A percentile compares a stretch with the other conserved stretches of the same genome.
Evolutionary conservation across 1,284 basidiomycete genomes (phyloP).

Genomic region (Ceratobasidium sp.): DNA sequence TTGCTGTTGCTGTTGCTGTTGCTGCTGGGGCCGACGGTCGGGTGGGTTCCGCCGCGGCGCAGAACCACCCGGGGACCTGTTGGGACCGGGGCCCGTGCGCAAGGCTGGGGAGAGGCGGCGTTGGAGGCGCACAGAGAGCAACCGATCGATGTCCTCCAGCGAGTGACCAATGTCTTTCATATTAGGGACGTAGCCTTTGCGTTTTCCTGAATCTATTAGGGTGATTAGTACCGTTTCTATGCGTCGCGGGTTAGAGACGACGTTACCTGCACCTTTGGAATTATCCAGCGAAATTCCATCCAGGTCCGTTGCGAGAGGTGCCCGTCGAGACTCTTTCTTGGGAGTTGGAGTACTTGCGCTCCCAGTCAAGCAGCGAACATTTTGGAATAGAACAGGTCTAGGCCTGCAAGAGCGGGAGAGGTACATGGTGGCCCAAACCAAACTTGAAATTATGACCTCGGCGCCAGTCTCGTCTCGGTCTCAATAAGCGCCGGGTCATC

Average conservation of each 20-base stretch:
- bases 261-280: neutral
- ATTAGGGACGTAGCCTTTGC: slow-evolving; percentile 1
- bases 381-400: neutral
- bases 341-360: neutral
- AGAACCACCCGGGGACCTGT: neutral
- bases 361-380: neutral
- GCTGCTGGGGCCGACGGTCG: neutral
- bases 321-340: neutral
- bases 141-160: neutral
- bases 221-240: neutral
- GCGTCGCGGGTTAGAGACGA: neutral
- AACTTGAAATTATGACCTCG: neutral
- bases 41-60: neutral
- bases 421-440: slow-evolving; percentile 10
- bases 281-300: slow-evolving; percentile 30
- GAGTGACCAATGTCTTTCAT: slow-evolving; percentile 7
- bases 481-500: neutral
- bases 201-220: neutral
- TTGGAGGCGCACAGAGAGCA: slow-evolving; percentile 23
- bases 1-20: neutral
- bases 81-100: neutral
- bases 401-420: slow-evolving; percentile 1
- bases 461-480: neutral
- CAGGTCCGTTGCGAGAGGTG: slow-evolving; percentile 18
- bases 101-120: slow-evolving; percentile 3